Conservation (phyloP, 495 filamentous ascomycete genomes). For the Podospora anserina region DNA sequence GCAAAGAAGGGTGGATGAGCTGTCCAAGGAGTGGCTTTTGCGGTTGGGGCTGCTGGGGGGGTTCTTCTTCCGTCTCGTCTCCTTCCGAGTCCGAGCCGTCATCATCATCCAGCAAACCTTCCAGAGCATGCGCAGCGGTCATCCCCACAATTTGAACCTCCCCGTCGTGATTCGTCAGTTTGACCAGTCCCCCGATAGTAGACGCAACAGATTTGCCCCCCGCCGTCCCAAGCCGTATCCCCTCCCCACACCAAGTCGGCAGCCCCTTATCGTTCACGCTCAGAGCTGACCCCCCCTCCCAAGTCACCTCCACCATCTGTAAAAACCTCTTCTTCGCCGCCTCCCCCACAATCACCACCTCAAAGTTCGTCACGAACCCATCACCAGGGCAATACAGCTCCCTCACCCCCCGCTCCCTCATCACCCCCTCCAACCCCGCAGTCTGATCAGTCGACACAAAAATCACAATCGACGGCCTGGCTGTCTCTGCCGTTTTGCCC, state of each 20-base stretch:
- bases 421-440: slow-evolving; percentile 3
- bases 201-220: slow-evolving; percentile 1
- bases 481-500: background rate
- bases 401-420: slow-evolving; percentile 8
- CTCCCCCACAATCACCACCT: slow-evolving; percentile 14
- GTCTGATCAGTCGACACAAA: slow-evolving; percentile 8
- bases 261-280: slow-evolving; percentile 5
- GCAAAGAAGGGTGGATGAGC: background rate
- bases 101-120: slow-evolving; percentile 7
- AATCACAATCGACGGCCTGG: slow-evolving; percentile 15
- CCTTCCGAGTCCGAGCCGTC: background rate
- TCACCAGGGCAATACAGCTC: slow-evolving; percentile 19
- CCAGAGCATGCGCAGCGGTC: slow-evolving; percentile 22
- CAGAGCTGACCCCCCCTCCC: background rate
- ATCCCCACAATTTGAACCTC: slow-evolving; percentile 20
- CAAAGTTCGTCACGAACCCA: slow-evolving; percentile 14
- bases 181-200: slow-evolving; percentile 22
- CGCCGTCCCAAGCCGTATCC: slow-evolving; percentile 8
- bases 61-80: background rate
- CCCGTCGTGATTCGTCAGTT: slow-evolving; percentile 15
- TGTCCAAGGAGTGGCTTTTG: too few relatives aligned
- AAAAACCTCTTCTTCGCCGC: slow-evolving; percentile 13
- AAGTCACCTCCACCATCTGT: slow-evolving; percentile 10
- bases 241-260: slow-evolving; percentile 17
- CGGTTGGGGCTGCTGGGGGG: too few relatives aligned